phyloP scores from a whole-genome alignment of 2,329 filamentous ascomycete species.

The Sphaerostilbella broomeana region DNA sequence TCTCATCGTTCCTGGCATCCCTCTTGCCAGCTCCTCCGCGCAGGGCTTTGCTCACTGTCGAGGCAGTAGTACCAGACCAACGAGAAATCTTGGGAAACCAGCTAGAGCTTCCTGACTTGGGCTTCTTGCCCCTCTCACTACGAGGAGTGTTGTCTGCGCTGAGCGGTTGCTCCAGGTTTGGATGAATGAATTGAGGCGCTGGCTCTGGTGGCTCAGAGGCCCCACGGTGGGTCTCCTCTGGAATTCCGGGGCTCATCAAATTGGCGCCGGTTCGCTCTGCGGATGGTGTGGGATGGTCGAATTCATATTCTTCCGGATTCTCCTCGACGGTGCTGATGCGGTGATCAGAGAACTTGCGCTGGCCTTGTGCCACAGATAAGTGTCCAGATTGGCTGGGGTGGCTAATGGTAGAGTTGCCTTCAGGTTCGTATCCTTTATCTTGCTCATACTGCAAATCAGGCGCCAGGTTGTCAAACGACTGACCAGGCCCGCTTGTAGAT shows the following conservation, averaged over 20 bases:
- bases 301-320: constrained; percentile 65
- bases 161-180: constrained; percentile 33
- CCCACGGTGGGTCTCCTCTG: constrained; percentile 35
- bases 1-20: constrained; percentile 53
- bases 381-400: constrained; percentile 70
- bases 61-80: constrained; percentile 95
- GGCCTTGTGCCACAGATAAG: constrained; percentile 54
- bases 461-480: constrained; percentile 63
- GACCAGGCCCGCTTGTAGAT: constrained; percentile 44
- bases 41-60: constrained; percentile 74
- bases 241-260: constrained; percentile 55
- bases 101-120: constrained; percentile 78
- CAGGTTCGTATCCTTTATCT: constrained; percentile 72
- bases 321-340: constrained; percentile 88
- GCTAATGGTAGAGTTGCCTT: constrained; percentile 65
- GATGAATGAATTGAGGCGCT: constrained; percentile 47
- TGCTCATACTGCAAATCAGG: constrained; percentile 59
- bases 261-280: constrained; percentile 38
- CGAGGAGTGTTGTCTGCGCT: constrained; percentile 75
- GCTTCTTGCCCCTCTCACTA: constrained; percentile 73
- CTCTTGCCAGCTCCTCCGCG: constrained; percentile 58
- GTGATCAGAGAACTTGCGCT: constrained; percentile 60
- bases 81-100: constrained; percentile 89
- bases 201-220: constrained; percentile 50
- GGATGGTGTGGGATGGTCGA: constrained; percentile 43